Evolutionary conservation across 441 rosid species (phyloP).

Genomic region (Populus tomentosa): DNA sequence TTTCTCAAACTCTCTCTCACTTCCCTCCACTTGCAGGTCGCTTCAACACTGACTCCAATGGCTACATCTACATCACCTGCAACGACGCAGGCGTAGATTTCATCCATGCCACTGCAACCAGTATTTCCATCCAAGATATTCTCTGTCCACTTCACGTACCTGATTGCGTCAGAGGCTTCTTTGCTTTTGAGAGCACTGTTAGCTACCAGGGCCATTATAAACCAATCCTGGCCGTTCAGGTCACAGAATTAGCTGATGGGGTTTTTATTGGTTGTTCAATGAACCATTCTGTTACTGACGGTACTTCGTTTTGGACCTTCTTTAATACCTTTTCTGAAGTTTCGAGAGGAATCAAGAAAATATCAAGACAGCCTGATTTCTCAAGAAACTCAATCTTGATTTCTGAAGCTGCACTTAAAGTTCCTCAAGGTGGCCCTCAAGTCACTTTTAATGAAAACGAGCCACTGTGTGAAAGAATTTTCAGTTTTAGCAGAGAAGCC

Average conservation of each 20-base stretch:
- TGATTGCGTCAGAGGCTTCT: conserved; percentile 53
- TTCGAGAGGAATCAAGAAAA: conserved; percentile 46
- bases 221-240: conserved; percentile 74
- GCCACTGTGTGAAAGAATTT: conserved; percentile 74
- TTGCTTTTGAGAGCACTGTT: conserved; percentile 57
- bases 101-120: conserved; percentile 44
- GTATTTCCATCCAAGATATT: conserved; percentile 34
- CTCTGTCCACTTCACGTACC: conserved; percentile 59
- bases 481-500: conserved; percentile 68
- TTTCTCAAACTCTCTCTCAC: conserved; percentile 58
- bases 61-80: conserved; percentile 60
- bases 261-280: conserved; percentile 69
- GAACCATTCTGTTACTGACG: conserved; percentile 83
- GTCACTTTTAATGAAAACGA: conserved; percentile 63
- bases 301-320: conserved; percentile 93
- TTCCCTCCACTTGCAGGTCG: conserved; percentile 90
- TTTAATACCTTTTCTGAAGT: conserved; percentile 77
- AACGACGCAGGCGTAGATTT: conserved; percentile 77
- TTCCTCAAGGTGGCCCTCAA: conserved; percentile 77
- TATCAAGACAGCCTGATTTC: conserved; percentile 57
- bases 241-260: conserved; percentile 74
- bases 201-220: conserved; percentile 68
- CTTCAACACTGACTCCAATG: conserved; percentile 49
- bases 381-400: conserved; percentile 55
- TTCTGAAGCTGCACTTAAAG: conserved; percentile 44